Evolutionary conservation across 257 asterid genomes (phyloP).

Genomic region (Phtheirospermum japonicum): DNA sequence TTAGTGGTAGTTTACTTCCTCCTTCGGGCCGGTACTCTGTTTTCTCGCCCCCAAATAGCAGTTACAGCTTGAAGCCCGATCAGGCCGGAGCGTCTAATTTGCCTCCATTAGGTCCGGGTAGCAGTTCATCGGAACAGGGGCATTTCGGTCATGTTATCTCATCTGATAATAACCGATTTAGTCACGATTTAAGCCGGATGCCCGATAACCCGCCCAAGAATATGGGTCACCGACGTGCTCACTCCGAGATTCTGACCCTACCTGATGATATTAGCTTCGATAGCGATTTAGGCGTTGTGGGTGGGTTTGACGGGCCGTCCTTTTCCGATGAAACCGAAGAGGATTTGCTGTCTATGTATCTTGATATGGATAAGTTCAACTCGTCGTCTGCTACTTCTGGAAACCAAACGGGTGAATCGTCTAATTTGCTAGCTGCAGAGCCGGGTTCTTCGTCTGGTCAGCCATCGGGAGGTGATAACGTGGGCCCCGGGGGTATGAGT

Average conservation of each 20-base stretch:
- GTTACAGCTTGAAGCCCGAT: conserved; percentile 46
- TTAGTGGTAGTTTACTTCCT: conserved; percentile 55
- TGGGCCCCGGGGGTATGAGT: conserved; percentile 25
- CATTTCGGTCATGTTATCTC: conserved; percentile 51
- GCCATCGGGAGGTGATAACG: conserved; percentile 37
- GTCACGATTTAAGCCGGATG: conserved; percentile 88
- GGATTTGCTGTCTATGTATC: conserved; percentile 71
- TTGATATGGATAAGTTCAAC: conserved; percentile 87
- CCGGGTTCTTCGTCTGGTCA: conserved; percentile 44
- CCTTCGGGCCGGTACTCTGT: conserved; percentile 72
- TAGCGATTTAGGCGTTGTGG: conserved; percentile 89
- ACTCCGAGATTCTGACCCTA: conserved; percentile 87
- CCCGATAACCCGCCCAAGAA: conserved; percentile 84
- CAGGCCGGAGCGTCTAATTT: conserved; percentile 49
- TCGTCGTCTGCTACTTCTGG: conserved; percentile 68
- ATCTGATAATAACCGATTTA: conserved; percentile 53
- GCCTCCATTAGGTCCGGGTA: conserved; percentile 63
- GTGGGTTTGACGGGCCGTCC: conserved; percentile 87
- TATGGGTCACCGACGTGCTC: conserved; percentile 88
- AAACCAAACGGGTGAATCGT: conserved; percentile 64
- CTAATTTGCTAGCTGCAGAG: conserved; percentile 44
- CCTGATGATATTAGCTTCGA: conserved; percentile 96
- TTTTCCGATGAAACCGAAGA: conserved; percentile 86
- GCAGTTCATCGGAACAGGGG: conserved; percentile 45
- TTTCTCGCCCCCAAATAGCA: conserved; percentile 55